These are phyloP conservation scores for Phytophthora fragariae DNA, from an alignment of 352 stramenopile genomes.

Conservation along the genomic window DNA sequence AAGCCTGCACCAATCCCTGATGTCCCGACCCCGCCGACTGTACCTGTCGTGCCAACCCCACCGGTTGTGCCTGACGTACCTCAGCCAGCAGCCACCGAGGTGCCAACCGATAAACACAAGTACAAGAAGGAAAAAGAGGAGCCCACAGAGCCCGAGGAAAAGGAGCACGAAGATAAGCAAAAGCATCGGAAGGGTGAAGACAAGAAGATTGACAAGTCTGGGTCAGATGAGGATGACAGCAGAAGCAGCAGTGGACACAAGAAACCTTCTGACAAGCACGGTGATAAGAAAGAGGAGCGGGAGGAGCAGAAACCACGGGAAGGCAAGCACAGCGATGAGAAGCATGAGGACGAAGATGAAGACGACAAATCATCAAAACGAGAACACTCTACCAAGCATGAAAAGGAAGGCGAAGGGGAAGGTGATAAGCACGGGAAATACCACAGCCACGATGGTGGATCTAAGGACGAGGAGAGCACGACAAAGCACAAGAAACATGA, in stretches of 20 bases:
- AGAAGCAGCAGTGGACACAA: conserved; percentile 10
- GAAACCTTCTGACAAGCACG: conserved; percentile 18
- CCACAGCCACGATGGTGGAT: conserved; percentile 9
- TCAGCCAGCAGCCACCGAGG: conserved; percentile 9
- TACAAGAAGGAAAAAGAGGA: conserved; percentile 28
- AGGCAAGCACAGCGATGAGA: conserved; percentile 4
- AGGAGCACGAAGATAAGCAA: conserved; percentile 8
- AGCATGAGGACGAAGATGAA: conserved; percentile 18
- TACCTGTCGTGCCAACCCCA: conserved; percentile 15
- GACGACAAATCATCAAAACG: conserved; percentile 6
- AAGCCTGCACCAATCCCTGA: conserved; percentile 1
- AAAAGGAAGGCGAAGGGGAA: conserved; percentile 5
- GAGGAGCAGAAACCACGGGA: conserved; percentile 16
- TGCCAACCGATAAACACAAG: conserved; percentile 21
- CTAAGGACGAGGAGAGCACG: conserved; percentile 3
- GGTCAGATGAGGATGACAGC: conserved; percentile 16
- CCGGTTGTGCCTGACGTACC: conserved; percentile 12
- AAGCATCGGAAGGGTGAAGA: conserved; percentile 23
- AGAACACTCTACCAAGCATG: conserved; percentile 1
- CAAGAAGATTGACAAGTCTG: conserved; percentile 18
- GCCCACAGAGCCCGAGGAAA: conserved; percentile 9
- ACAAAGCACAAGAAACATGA: conserved; percentile 19
- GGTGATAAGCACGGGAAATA: conserved; percentile 17
- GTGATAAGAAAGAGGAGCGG: conserved; percentile 8
- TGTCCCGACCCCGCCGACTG: conserved; percentile 1